A percentile compares a stretch with the other conserved stretches of the same genome.
Evolutionary conservation across 2,329 filamentous ascomycete species (phyloP).

Genomic region (Podosphaera fusca): DNA sequence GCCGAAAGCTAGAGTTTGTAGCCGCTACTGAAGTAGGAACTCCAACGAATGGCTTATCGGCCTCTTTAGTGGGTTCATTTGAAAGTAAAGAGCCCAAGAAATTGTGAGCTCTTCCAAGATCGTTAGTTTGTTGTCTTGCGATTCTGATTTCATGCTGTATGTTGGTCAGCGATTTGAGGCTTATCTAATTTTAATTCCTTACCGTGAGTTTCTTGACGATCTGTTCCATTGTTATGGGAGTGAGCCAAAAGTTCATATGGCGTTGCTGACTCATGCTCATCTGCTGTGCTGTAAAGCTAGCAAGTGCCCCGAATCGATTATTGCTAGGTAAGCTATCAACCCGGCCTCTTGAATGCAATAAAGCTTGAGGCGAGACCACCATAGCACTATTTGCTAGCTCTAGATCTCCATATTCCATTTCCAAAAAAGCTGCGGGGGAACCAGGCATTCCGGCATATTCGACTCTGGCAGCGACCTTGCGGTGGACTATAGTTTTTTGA

Average conservation of each 20-base stretch:
- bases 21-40: slow-evolving; percentile 25
- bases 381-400: slow-evolving; percentile 57
- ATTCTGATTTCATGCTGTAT: slow-evolving; percentile 67
- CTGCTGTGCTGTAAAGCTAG: slow-evolving; percentile 30
- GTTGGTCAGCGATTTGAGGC: slow-evolving; percentile 8
- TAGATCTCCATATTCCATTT: slow-evolving; percentile 80
- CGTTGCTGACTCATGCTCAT: slow-evolving; percentile 46
- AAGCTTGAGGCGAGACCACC: slow-evolving; percentile 44
- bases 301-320: slow-evolving; percentile 29
- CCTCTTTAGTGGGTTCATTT: slow-evolving; percentile 41
- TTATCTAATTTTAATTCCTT: slow-evolving; percentile 4
- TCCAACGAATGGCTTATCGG: slow-evolving; percentile 25
- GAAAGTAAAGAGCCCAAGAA: slow-evolving; percentile 59
- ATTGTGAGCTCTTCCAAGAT: slow-evolving; percentile 59
- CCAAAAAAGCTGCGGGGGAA: slow-evolving; percentile 51
- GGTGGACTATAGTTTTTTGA: slow-evolving; percentile 93
- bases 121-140: slow-evolving; percentile 68
- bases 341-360: slow-evolving; percentile 47
- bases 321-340: slow-evolving; percentile 43
- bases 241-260: slow-evolving; percentile 61
- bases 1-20: slow-evolving; percentile 26
- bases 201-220: slow-evolving; percentile 51
- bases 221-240: slow-evolving; percentile 78
- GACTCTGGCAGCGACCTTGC: slow-evolving; percentile 92
- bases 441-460: slow-evolving; percentile 78